phyloP scores from a whole-genome alignment of 495 filamentous ascomycete species.

The Cercophora samala region DNA sequence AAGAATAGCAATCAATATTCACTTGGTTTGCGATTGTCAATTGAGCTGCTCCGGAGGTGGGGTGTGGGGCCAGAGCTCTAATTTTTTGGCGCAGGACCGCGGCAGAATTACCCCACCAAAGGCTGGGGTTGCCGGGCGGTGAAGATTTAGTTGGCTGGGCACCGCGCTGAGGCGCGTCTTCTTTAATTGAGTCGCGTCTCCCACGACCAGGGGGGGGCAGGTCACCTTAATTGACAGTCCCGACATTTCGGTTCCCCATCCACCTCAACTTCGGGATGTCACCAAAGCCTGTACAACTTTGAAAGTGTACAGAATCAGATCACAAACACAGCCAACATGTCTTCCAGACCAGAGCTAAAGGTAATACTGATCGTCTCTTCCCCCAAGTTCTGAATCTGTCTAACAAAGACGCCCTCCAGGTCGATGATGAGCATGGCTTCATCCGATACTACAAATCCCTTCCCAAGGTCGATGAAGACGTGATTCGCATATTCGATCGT shows the following conservation, averaged over 20 bases:
- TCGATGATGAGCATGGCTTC: slow-evolving; percentile 95
- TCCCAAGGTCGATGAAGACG: slow-evolving; percentile 62
- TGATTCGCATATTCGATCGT: slow-evolving; percentile 86
- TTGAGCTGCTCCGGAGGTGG: not conserved
- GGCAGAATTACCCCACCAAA: slow-evolving; percentile 15
- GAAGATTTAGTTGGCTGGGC: slow-evolving; percentile 3
- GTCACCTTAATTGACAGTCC: not conserved
- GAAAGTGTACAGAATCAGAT: not conserved
- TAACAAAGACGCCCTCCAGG: slow-evolving; percentile 35
- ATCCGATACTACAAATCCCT: slow-evolving; percentile 90
- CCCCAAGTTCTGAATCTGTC: not conserved
- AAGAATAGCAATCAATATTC: not conserved
- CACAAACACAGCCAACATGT: slow-evolving; percentile 54
- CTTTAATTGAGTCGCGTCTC: slow-evolving; percentile 32
- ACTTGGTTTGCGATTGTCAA: not conserved
- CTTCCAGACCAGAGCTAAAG: slow-evolving; percentile 88
- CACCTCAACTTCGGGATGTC: slow-evolving; percentile 2
- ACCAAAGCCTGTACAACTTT: slow-evolving; percentile 2
- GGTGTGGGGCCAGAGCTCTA: not conserved
- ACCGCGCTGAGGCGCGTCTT: slow-evolving; percentile 22
- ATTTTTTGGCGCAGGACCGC: not conserved
- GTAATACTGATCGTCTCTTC: slow-evolving; percentile 36
- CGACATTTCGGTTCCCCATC: not conserved
- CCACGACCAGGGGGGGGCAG: not conserved
- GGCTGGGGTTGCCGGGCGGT: slow-evolving; percentile 4